A percentile compares a stretch with the other conserved stretches of the same genome.
Conservation (phyloP, 768 basidiomycete genomes). For the Russula dissimulans region DNA sequence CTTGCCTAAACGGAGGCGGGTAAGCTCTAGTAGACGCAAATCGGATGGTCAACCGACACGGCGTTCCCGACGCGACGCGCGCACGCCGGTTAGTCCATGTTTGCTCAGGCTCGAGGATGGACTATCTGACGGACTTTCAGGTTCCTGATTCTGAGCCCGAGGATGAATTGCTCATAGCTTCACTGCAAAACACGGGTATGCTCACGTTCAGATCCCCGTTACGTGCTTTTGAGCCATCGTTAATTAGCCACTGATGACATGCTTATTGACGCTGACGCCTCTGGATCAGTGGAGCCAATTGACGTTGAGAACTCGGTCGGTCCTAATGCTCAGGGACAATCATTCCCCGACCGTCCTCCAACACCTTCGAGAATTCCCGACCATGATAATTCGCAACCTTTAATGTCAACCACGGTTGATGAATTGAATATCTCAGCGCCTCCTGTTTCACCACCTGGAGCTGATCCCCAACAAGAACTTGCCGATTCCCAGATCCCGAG, state of each 20-base stretch:
- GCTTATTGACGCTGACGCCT: background rate
- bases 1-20: conserved; percentile 9
- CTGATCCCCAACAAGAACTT: background rate
- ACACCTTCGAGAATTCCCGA: background rate
- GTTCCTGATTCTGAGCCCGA: conserved; percentile 12
- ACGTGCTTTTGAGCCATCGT: background rate
- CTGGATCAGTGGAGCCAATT: background rate
- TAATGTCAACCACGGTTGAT: background rate
- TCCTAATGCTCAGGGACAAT: background rate
- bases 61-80: background rate
- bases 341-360: background rate
- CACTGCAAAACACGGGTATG: conserved; percentile 1
- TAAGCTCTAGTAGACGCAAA: conserved; percentile 2
- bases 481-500: background rate
- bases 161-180: background rate
- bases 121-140: background rate
- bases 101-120: background rate
- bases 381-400: background rate
- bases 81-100: conserved; percentile 3
- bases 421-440: background rate
- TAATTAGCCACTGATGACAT: background rate
- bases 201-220: background rate
- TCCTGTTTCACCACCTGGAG: background rate
- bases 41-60: background rate
- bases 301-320: background rate